Conservation (phyloP, 106 monocot species). For the Dendrobium officinale region DNA sequence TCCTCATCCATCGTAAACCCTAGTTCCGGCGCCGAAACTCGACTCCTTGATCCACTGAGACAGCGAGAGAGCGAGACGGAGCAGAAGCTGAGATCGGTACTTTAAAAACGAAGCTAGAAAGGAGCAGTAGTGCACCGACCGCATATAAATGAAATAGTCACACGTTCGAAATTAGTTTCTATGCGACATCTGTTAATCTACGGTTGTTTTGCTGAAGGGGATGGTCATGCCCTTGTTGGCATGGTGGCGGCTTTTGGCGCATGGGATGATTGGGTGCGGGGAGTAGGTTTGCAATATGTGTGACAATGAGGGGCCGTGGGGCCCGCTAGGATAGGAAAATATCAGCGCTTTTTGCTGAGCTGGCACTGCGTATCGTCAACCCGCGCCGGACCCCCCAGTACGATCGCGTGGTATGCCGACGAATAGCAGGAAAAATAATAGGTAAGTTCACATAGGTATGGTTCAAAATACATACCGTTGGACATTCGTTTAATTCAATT, state of each 20-base stretch:
- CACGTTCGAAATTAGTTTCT: not conserved
- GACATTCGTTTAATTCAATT: too few relatives aligned
- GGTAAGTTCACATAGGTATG: too few relatives aligned
- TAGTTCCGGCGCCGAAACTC: not conserved
- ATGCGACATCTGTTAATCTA: too few relatives aligned
- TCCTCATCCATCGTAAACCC: slow-evolving; percentile 1
- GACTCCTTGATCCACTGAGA: not conserved
- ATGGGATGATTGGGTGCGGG: too few relatives aligned
- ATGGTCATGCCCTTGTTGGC: too few relatives aligned
- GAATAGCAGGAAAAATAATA: too few relatives aligned
- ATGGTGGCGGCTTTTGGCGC: too few relatives aligned
- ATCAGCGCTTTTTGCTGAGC: slow-evolving; percentile 10
- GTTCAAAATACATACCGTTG: too few relatives aligned
- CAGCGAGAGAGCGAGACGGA: not conserved
- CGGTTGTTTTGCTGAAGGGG: too few relatives aligned
- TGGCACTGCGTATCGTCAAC: not conserved
- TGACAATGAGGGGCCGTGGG: not conserved
- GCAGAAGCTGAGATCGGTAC: not conserved
- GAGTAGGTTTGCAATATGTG: not conserved
- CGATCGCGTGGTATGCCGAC: too few relatives aligned
- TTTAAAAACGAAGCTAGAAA: too few relatives aligned
- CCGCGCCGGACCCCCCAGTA: too few relatives aligned
- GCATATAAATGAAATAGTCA: not conserved
- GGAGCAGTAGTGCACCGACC: not conserved
- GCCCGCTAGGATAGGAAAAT: not conserved